phyloP scores from a whole-genome alignment of 495 filamentous ascomycete genomes.

The Delitschia confertaspora region DNA sequence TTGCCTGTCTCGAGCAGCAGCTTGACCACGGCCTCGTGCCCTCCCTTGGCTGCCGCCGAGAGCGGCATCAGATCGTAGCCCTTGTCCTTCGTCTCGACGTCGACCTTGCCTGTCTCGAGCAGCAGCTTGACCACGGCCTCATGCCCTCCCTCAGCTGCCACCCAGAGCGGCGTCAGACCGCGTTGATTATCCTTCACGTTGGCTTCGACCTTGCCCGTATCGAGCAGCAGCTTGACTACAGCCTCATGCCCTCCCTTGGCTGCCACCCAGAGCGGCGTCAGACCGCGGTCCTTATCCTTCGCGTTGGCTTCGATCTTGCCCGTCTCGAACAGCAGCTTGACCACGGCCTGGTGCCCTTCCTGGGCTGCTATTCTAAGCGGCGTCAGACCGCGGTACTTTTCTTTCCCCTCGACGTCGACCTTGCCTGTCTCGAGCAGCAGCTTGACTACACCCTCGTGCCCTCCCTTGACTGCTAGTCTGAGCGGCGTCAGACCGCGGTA shows the following conservation, averaged over 20 bases:
- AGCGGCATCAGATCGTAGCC: not conserved
- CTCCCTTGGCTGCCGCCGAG: not conserved
- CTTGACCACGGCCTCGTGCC: constrained; percentile 4
- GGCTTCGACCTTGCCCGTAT: constrained; percentile 12
- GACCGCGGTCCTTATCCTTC: constrained; percentile 19
- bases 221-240: constrained; percentile 28
- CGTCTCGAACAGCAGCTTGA: not conserved
- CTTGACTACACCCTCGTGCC: constrained; percentile 4
- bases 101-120: constrained; percentile 16
- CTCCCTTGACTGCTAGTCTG: not conserved
- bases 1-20: constrained; percentile 1
- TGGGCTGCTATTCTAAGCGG: too few relatives aligned
- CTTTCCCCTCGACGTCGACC: constrained; percentile 1
- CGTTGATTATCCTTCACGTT: not conserved
- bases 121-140: constrained; percentile 14
- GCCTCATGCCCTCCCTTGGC: constrained; percentile 27
- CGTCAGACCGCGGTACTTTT: constrained; percentile 1
- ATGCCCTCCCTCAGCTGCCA: constrained; percentile 26
- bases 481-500: not conserved
- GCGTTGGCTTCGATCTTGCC: constrained; percentile 8
- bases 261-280: constrained; percentile 29
- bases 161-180: constrained; percentile 28
- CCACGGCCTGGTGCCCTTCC: not conserved
- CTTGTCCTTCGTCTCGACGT: constrained; percentile 7
- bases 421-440: constrained; percentile 1